Percentiles rank a stretch among this genome's conserved stretches.
Conservation (phyloP, 805 yeast genomes). For the Pichia scutulata region DNA sequence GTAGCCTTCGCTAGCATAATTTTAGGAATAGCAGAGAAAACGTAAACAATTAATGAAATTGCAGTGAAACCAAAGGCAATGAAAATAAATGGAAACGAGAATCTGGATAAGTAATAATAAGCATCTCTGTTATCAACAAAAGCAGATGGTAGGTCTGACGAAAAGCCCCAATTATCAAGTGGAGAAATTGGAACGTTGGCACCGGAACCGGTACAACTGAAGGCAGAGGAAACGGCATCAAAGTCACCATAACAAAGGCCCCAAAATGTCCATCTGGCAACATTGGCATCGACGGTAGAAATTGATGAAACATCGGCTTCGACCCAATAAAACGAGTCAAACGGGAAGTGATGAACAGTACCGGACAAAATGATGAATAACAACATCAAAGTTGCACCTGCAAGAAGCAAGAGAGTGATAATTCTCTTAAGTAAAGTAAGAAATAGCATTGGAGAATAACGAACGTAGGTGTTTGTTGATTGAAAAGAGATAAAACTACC, state of each 20-base stretch:
- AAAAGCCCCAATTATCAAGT: slow-evolving; percentile 58
- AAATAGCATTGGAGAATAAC: neutral
- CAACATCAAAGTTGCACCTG: slow-evolving; percentile 42
- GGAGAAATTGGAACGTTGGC: slow-evolving; percentile 76
- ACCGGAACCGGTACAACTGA: slow-evolving; percentile 34
- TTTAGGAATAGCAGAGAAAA: slow-evolving; percentile 49
- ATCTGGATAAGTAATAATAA: slow-evolving; percentile 58
- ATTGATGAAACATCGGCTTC: slow-evolving; percentile 58
- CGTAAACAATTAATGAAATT: slow-evolving; percentile 47
- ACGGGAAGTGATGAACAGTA: slow-evolving; percentile 47
- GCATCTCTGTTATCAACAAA: slow-evolving; percentile 48
- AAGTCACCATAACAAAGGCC: slow-evolving; percentile 49
- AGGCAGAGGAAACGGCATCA: slow-evolving; percentile 21
- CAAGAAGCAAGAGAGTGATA: slow-evolving; percentile 31
- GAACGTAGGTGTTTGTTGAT: neutral
- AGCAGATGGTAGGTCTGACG: slow-evolving; percentile 41
- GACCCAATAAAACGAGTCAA: slow-evolving; percentile 62
- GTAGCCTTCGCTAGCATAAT: slow-evolving; percentile 48
- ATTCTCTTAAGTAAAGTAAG: slow-evolving; percentile 12
- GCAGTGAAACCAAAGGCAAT: slow-evolving; percentile 56
- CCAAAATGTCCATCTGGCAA: slow-evolving; percentile 81
- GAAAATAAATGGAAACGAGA: slow-evolving; percentile 55
- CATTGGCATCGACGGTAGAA: slow-evolving; percentile 34
- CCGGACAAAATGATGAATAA: slow-evolving; percentile 61
- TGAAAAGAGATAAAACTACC: neutral